Evolutionary conservation across 164 flowering plant genomes (phyloP), one percentile per base, ranked within the genome.

Genomic region (Magnolia officinalis): DNA sequence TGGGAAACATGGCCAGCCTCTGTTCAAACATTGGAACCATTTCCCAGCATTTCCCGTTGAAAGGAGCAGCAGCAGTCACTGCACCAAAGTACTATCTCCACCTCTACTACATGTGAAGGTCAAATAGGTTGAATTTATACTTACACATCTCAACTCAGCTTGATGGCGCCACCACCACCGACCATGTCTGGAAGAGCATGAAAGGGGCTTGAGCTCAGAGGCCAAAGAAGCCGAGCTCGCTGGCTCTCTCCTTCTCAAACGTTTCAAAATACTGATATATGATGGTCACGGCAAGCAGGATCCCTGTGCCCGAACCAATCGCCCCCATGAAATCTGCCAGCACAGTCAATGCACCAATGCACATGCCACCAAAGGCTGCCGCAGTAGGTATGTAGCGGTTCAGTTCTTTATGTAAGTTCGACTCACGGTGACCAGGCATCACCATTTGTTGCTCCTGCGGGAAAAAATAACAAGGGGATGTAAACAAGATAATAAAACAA

Each of bases 291-390:
- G 88, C 88, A 68, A 86, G 85, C 23, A 87, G 72, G 75, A 87
- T 87, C 18, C 90, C 90, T 0, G 88, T 86, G 13, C 88, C 88
- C 4, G 88, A 88, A 72, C 91, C 88, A 66, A 88, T 85, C 1
- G 88, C 89, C 0, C 89, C 89, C 89, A 87, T 85, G 80, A 88
- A 83, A 80, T 88, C 89, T 1, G 88, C 91, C 84, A 88, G 80
- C 61, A 87, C 88, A 6, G 88, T 86, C 70, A 87, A 74, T 19
- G 87, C 89, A 58, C 91, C 89, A 70, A 86, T 86, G 74, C 91
- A 88, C 78, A 87, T 79, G 29, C 91, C 91, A 2, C 91, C 91
- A 72, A 87, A 87, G n/a, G 91, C 89, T 1, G 91, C 91, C 24
- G 89, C 88, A 2, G 91, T 88, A 58, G 89, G 88, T 45, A 88